These are phyloP conservation scores for Aquilaria malaccensis DNA, from an alignment of 345 rosid species.

Conservation along the genomic window DNA sequence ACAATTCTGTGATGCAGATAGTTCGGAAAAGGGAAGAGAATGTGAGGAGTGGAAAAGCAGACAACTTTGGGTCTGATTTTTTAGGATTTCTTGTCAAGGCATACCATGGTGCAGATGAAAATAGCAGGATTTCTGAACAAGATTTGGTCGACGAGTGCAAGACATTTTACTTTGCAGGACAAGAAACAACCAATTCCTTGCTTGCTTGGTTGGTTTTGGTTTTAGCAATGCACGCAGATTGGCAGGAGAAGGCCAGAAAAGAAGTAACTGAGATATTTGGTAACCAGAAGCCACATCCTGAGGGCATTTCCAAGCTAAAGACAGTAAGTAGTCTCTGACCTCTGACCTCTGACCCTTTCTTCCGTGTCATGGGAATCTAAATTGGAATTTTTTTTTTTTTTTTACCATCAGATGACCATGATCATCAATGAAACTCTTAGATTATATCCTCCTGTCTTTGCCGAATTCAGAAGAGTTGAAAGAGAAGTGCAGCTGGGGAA, in stretches of 20 bases:
- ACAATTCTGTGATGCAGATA: slow-evolving; percentile 11
- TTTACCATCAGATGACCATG: slow-evolving; percentile 20
- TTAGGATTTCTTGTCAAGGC: slow-evolving; percentile 22
- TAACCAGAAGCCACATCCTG: slow-evolving; percentile 20
- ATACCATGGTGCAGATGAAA: slow-evolving; percentile 15
- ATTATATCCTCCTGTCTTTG: slow-evolving; percentile 29
- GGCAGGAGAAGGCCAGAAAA: slow-evolving; percentile 35
- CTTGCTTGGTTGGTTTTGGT: slow-evolving; percentile 35
- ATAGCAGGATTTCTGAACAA: slow-evolving; percentile 20
- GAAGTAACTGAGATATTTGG: slow-evolving; percentile 27
- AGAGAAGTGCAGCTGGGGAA: slow-evolving; percentile 21
- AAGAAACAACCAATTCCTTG: slow-evolving; percentile 23
- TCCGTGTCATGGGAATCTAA: not conserved
- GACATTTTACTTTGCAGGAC: slow-evolving; percentile 33
- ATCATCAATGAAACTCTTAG: slow-evolving; percentile 22
- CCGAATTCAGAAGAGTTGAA: slow-evolving; percentile 8
- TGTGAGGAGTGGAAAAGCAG: not conserved
- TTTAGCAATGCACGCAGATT: slow-evolving; percentile 28
- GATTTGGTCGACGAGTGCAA: slow-evolving; percentile 36
- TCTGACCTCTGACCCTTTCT: not conserved
- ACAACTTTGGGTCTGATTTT: slow-evolving; percentile 20
- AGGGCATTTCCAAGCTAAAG: slow-evolving; percentile 27
- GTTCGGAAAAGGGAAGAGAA: slow-evolving; percentile 23
- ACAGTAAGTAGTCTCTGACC: slow-evolving; percentile 17
- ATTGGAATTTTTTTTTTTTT: not conserved